These are phyloP conservation scores for Leccinum uliginosum DNA, from an alignment of 768 basidiomycete species.

Conservation along the genomic window DNA sequence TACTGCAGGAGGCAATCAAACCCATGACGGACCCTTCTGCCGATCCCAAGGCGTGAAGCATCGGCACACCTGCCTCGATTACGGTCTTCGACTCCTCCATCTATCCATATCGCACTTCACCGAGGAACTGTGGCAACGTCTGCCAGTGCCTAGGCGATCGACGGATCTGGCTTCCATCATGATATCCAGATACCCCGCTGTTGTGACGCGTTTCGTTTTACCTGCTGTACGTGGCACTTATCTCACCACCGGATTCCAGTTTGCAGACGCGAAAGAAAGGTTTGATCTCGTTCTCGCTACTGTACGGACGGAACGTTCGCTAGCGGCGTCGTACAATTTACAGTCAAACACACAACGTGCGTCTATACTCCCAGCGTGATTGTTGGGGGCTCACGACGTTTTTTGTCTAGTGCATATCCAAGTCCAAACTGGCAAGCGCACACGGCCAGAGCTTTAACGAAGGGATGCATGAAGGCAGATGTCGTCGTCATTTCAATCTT, in stretches of 20 bases:
- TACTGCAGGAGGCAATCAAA: conserved; percentile 90
- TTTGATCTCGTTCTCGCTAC: conserved; percentile 85
- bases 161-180: conserved; percentile 85
- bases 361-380: background rate
- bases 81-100: conserved; percentile 85
- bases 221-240: background rate
- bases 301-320: conserved; percentile 51
- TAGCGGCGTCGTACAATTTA: conserved; percentile 78
- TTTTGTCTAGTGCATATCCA: conserved; percentile 67
- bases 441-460: conserved; percentile 78
- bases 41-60: conserved; percentile 50
- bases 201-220: conserved; percentile 46
- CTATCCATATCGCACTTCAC: conserved; percentile 99
- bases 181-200: conserved; percentile 77
- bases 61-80: conserved; percentile 93
- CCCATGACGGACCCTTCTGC: conserved; percentile 86
- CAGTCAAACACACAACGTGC: conserved; percentile 59
- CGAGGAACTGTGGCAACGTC: conserved; percentile 96
- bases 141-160: conserved; percentile 81
- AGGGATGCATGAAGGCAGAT: conserved; percentile 76
- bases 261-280: conserved; percentile 67
- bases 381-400: background rate
- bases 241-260: conserved; percentile 20
- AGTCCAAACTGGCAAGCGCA: conserved; percentile 62
- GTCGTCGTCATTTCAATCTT: conserved; percentile 43